Percentiles rank a stretch among this genome's conserved stretches.
Conservation (phyloP, 2,329 filamentous ascomycete genomes). For the Xylariaceae sp. region DNA sequence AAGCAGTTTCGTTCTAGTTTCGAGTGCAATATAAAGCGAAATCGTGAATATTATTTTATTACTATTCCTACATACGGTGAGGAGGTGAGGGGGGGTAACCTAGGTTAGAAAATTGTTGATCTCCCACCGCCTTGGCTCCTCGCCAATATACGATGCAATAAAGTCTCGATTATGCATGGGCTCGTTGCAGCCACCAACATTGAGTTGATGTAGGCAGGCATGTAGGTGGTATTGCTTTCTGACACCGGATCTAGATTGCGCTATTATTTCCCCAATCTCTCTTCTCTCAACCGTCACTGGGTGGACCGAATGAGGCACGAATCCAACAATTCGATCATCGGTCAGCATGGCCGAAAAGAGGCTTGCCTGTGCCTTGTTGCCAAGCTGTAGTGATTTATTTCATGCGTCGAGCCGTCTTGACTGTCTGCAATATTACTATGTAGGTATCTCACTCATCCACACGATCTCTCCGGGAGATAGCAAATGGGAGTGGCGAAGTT, state of each 20-base stretch:
- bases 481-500: not conserved
- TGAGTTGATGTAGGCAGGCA: slow-evolving; percentile 17
- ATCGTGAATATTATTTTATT: too few species aligned
- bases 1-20: slow-evolving; percentile 6
- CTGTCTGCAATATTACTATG: slow-evolving; percentile 4
- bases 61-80: too few species aligned
- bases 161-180: slow-evolving; percentile 10
- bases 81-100: not conserved
- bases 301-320: slow-evolving; percentile 11
- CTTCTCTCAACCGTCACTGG: slow-evolving; percentile 25
- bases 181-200: slow-evolving; percentile 19
- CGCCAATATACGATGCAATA: slow-evolving; percentile 20
- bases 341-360: slow-evolving; percentile 12
- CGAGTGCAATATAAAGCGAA: slow-evolving; percentile 13
- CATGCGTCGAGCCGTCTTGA: slow-evolving; percentile 18
- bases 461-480: not conserved
- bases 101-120: not conserved
- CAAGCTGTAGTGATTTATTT: slow-evolving; percentile 22
- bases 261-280: slow-evolving; percentile 12
- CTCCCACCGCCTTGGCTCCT: slow-evolving; percentile 14
- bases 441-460: not conserved
- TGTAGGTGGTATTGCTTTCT: slow-evolving; percentile 20
- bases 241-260: slow-evolving; percentile 28
- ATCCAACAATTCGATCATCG: slow-evolving; percentile 7
- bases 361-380: slow-evolving; percentile 21